Evolutionary conservation across 768 basidiomycete genomes (phyloP).

Genomic region (Termitomyces bulborhizus): DNA sequence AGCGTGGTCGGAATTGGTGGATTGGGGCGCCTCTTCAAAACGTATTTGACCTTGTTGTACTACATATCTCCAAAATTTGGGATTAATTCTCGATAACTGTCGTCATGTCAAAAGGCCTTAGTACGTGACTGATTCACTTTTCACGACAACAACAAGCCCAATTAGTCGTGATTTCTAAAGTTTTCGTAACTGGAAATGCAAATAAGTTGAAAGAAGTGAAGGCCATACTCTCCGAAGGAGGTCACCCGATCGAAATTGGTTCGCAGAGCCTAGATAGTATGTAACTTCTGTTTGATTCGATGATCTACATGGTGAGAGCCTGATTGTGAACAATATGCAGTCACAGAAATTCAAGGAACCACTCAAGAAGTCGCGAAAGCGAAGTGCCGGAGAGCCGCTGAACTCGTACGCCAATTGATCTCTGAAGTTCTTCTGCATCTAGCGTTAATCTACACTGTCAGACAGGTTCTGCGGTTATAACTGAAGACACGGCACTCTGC

Average conservation of each 20-base stretch:
- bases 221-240: conserved; percentile 65
- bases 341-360: conserved; percentile 91
- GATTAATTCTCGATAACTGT: neutral
- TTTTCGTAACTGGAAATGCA: conserved; percentile 91
- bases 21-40: no score
- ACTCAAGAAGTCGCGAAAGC: conserved; percentile 85
- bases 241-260: conserved; percentile 66
- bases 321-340: conserved; percentile 32
- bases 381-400: conserved; percentile 83
- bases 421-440: neutral
- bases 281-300: conserved; percentile 19
- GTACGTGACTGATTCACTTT: conserved; percentile 5
- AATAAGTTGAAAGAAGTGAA: conserved; percentile 90
- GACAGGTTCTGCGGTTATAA: conserved; percentile 49
- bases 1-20: no score
- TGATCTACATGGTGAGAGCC: neutral
- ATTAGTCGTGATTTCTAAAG: conserved; percentile 28
- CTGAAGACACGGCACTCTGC: conserved; percentile 93
- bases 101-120: conserved; percentile 15
- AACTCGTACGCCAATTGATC: conserved; percentile 44
- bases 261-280: conserved; percentile 76
- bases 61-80: no score
- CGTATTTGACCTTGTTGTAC: neutral
- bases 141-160: neutral
- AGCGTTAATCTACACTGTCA: conserved; percentile 13